Evolutionary conservation across 1,139 yeast genomes (phyloP).

Genomic region (Suhomyces panamericanus): DNA sequence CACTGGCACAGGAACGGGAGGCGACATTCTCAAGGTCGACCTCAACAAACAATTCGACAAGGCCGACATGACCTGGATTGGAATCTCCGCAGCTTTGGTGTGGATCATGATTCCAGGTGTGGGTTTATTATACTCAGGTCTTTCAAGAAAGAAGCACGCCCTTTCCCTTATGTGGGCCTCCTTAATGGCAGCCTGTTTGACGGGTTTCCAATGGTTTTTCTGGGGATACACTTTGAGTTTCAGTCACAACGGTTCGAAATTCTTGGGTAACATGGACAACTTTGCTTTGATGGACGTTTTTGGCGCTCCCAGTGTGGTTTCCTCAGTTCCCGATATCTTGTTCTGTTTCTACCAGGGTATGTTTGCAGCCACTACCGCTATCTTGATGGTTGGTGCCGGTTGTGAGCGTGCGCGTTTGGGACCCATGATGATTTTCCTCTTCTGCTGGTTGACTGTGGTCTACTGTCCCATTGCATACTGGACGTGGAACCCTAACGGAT

Average conservation of each 20-base stretch:
- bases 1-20: constrained; percentile 70
- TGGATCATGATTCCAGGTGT: constrained; percentile 97
- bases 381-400: constrained; percentile 95
- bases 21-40: constrained; percentile 71
- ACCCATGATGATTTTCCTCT: constrained; percentile 93
- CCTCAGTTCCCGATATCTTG: constrained; percentile 78
- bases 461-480: constrained; percentile 94
- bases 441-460: constrained; percentile 93
- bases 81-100: constrained; percentile 70
- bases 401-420: constrained; percentile 96
- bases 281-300: constrained; percentile 78
- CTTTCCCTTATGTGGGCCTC: constrained; percentile 92
- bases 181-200: constrained; percentile 78
- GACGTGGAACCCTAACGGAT: constrained; percentile 94
- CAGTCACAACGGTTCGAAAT: constrained; percentile 62
- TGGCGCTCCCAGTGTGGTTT: constrained; percentile 74
- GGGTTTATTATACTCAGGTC: constrained; percentile 86
- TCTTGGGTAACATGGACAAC: constrained; percentile 78
- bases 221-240: constrained; percentile 95
- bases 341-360: constrained; percentile 92
- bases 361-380: constrained; percentile 92
- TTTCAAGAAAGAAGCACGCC: constrained; percentile 91
- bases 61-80: constrained; percentile 89
- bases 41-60: constrained; percentile 70
- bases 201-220: constrained; percentile 93